Conservation (phyloP, 139 green algal genomes). For the Chlorella sp. region DNA sequence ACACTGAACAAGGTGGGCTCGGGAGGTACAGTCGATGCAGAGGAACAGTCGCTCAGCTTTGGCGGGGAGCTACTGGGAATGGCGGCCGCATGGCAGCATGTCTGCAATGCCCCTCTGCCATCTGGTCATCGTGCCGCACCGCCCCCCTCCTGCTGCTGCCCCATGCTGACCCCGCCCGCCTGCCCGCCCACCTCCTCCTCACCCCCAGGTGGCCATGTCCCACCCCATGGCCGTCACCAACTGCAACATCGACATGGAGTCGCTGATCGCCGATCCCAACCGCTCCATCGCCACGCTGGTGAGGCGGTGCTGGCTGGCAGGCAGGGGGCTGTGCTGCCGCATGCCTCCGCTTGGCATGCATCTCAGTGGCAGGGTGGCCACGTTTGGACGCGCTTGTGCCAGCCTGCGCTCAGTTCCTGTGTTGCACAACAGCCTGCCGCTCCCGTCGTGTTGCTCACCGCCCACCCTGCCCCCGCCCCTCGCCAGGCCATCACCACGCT, state of each 20-base stretch:
- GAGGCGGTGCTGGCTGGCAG: not conserved
- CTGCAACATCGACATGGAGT: conserved; percentile 99
- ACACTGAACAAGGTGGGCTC: conserved; percentile 84
- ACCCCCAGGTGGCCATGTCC: conserved; percentile 86
- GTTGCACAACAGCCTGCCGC: too few species aligned
- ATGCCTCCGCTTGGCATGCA: too few species aligned
- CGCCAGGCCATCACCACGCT: conserved; percentile 95
- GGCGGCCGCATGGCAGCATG: too few species aligned
- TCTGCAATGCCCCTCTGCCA: not conserved
- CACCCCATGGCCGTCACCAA: conserved; percentile 93
- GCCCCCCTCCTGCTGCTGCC: not conserved
- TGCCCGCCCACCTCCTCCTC: not conserved
- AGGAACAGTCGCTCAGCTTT: not conserved
- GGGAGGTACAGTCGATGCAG: not conserved
- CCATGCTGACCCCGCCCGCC: not conserved
- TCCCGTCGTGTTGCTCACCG: not conserved
- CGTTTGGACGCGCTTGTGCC: too few species aligned
- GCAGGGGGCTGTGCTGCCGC: too few species aligned
- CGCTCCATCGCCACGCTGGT: conserved; percentile 95
- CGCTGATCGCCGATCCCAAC: conserved; percentile 93
- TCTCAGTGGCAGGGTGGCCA: too few species aligned
- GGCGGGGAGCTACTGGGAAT: too few species aligned
- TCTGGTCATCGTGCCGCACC: not conserved
- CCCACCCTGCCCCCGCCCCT: not conserved
- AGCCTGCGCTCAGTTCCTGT: too few species aligned